Base-by-base conservation (phyloP, 1,139 yeast species). In the Saccharomyces pastorianus region DNA sequence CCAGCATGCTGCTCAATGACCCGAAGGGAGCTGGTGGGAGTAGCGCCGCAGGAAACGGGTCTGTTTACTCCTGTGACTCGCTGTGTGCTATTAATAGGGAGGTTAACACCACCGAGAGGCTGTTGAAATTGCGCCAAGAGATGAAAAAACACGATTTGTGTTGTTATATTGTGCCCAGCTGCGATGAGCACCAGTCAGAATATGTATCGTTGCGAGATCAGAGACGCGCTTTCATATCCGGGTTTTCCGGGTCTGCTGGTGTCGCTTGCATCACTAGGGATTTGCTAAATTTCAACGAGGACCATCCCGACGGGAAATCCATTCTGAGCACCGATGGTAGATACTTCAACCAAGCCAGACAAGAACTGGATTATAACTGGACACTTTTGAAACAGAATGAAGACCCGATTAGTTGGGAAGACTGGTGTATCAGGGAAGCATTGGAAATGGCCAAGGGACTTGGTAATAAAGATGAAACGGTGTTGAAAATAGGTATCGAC, bases 221-320 rank as follows among this genome's bases (percentile, higher is more conserved):
- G 71, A 84, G 93, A 65, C 79, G 98, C 62, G 81, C 84, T 53
- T 91, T 87, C 62, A 87, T 93, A 50, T 83, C 93, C 26, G 95
- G 96, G 0, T 93, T 93, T 73, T 86, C 88, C 55, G 99, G 99
- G 4, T 85, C 95, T 55, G 97, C 98, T 1, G 99, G 99, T 53
- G 78, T 90, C 46, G 99, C 98, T 3, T 79, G 95, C 46, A 76
- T 93, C 47, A 85, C 97, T 2, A 74, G 90, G 61, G 90, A 86
- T 65, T 70, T 84, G 46, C 60, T 73, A 53, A 73, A 73, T 55
- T 72, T 73, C 59, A 73, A 73, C 58, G 58, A 58, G 7, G 69
- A 68, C n/a, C 58, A 60, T 13, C 72, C 71, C 13, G 74, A 70
- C 44, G 77, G 77, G 3, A 77, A 82, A 60, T 93, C 96, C 32